Percentiles rank a stretch among this genome's conserved stretches.
These are phyloP conservation scores for Salix brachista DNA, from an alignment of 345 rosid genomes.

Conservation along the genomic window DNA sequence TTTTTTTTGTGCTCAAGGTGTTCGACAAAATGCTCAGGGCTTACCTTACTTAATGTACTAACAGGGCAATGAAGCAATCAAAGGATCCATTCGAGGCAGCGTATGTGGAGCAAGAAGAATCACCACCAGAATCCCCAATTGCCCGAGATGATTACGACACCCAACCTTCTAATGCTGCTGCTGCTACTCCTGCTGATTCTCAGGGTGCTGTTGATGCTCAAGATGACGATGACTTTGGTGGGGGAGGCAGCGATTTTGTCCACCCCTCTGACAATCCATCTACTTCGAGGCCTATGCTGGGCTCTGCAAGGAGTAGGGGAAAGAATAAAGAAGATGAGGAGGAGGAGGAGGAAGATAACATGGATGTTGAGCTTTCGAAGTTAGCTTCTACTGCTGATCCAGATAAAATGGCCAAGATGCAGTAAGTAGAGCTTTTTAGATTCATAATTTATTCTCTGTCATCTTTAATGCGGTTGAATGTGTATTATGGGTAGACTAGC, in stretches of 20 bases:
- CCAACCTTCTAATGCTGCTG: slow-evolving; percentile 21
- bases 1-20: background rate
- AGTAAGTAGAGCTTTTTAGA: slow-evolving; percentile 40
- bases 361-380: slow-evolving; percentile 82
- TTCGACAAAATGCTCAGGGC: background rate
- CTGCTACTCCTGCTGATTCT: slow-evolving; percentile 10
- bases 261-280: slow-evolving; percentile 18
- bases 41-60: background rate
- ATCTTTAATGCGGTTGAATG: background rate
- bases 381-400: slow-evolving; percentile 73
- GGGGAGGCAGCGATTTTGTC: background rate
- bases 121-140: slow-evolving; percentile 61
- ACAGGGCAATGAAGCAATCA: slow-evolving; percentile 56
- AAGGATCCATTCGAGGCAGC: slow-evolving; percentile 96
- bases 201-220: slow-evolving; percentile 1
- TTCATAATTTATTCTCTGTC: background rate
- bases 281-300: slow-evolving; percentile 9
- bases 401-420: slow-evolving; percentile 84
- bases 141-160: slow-evolving; percentile 38
- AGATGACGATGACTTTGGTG: slow-evolving; percentile 12
- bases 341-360: slow-evolving; percentile 78
- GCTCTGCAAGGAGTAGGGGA: slow-evolving; percentile 12
- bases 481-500: background rate
- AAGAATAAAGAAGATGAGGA: slow-evolving; percentile 69
- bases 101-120: slow-evolving; percentile 66